A percentile compares a stretch with the other conserved stretches of the same genome.
phyloP scores from a whole-genome alignment of 129 eudicot genomes.

The Tagetes erecta region DNA sequence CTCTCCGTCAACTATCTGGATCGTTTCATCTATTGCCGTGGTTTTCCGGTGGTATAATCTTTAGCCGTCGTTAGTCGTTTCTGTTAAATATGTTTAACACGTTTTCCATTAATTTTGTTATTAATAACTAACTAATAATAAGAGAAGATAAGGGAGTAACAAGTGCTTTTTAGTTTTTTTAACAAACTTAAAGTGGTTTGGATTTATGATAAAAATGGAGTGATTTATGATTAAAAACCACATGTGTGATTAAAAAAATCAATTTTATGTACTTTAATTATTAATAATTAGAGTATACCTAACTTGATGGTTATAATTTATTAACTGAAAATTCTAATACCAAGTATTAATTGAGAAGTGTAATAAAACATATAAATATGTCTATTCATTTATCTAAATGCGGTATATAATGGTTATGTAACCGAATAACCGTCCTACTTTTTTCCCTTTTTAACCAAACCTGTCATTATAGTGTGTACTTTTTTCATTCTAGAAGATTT shows the following conservation, averaged over 20 bases:
- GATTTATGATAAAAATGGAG: not conserved
- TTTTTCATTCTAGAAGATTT: too few relatives aligned
- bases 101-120: too few relatives aligned
- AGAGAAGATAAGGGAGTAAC: not conserved
- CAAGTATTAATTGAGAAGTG: too few relatives aligned
- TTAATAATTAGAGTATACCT: not conserved
- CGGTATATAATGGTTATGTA: too few relatives aligned
- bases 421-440: too few relatives aligned
- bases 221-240: not conserved
- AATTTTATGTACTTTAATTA: not conserved
- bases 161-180: not conserved
- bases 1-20: slow-evolving; percentile 88
- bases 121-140: not conserved
- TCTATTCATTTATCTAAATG: too few relatives aligned
- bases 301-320: not conserved
- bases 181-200: slow-evolving; percentile 1
- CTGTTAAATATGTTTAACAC: not conserved
- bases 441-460: too few relatives aligned
- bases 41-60: slow-evolving; percentile 65
- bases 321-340: too few relatives aligned
- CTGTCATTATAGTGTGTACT: too few relatives aligned
- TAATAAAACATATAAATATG: too few relatives aligned
- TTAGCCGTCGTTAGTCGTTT: slow-evolving; percentile 1
- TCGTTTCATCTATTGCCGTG: slow-evolving; percentile 72
- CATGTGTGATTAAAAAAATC: not conserved